Evolutionary conservation across 495 filamentous ascomycete species (phyloP), one percentile per base, ranked within the genome.

Genomic region (Lepidopterella palustris): DNA sequence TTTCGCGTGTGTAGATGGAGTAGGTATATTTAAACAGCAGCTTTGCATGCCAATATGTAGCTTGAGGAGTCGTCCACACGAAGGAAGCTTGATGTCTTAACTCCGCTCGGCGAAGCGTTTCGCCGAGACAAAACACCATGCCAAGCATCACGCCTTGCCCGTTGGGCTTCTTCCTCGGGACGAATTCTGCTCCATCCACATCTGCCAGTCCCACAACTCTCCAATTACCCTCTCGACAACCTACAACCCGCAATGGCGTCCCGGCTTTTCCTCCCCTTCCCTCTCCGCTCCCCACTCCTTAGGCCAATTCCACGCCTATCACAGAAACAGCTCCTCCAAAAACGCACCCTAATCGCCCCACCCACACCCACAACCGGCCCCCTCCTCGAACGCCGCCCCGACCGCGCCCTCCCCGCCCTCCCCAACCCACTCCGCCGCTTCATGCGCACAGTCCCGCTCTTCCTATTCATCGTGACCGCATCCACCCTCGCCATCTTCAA

Each of bases 401-500:
- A 95, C 73, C 84, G 91, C 58, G 88, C 87, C 59, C 82, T 96
- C 5, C 90, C 90, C 51, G 72, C 56, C 5, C 55, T 72, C 24
- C 26, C 57, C 13, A 61, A 66, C 11, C 68, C 68, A 35, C 63
- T 70, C 27, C 15, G 20, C 5, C 67, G 74, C 58, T 85, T 80
- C 81, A 58, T 79, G 8, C 68, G 70, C 9, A 83, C 82, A 0
- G 60, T 85, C 4, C 84, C 84, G 3, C 69, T 86, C 45, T 87
- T 86, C 68, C 63, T 79, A 1, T 58, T 77, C 40, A 72, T 84
- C 47, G 78, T 92, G 53, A 81, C 81, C 29, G 77, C 77, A 20
- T 84, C 83, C 52, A 83, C 86, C 60, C 76, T 93, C 35, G 88
- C 84, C 45, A 93, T 96, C 71, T 97, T 98, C 86, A 98, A 98